A percentile compares a stretch with the other conserved stretches of the same genome.
Evolutionary conservation across 176 grass and related monocot species (phyloP).

Genomic region (Zoysia japonica): DNA sequence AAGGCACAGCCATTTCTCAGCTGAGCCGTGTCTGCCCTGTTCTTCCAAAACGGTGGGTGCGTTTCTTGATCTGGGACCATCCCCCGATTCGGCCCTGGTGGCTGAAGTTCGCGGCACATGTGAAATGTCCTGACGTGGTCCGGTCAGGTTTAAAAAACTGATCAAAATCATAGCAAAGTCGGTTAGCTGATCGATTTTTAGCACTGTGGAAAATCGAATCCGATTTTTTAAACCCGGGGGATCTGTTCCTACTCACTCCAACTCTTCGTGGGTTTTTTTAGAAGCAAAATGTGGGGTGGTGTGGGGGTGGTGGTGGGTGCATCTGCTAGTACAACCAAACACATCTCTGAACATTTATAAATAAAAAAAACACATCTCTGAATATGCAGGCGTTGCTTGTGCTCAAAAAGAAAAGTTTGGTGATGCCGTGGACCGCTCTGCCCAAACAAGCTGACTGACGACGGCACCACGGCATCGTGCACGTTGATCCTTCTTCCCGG

Average conservation of each 20-base stretch:
- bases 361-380: too few relatives aligned
- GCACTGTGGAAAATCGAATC: too few relatives aligned
- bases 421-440: too few relatives aligned
- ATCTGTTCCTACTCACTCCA: not conserved
- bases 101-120: slow-evolving; percentile 40
- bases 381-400: too few relatives aligned
- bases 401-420: too few relatives aligned
- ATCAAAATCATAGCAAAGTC: slow-evolving; percentile 18
- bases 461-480: too few relatives aligned
- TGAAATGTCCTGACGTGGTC: slow-evolving; percentile 18
- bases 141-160: not conserved
- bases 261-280: not conserved
- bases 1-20: slow-evolving; percentile 38
- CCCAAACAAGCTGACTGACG: too few relatives aligned
- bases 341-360: not conserved
- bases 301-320: too few relatives aligned
- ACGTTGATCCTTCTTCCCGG: too few relatives aligned
- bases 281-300: not conserved
- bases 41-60: not conserved
- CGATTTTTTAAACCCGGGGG: too few relatives aligned
- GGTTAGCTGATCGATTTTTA: not conserved
- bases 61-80: slow-evolving; percentile 40
- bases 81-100: slow-evolving; percentile 17
- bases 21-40: not conserved
- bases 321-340: not conserved